Evolutionary conservation across 2,329 filamentous ascomycete species (phyloP), one percentile per base, ranked within the genome.

Genomic region (Trichocomaceae sp.): DNA sequence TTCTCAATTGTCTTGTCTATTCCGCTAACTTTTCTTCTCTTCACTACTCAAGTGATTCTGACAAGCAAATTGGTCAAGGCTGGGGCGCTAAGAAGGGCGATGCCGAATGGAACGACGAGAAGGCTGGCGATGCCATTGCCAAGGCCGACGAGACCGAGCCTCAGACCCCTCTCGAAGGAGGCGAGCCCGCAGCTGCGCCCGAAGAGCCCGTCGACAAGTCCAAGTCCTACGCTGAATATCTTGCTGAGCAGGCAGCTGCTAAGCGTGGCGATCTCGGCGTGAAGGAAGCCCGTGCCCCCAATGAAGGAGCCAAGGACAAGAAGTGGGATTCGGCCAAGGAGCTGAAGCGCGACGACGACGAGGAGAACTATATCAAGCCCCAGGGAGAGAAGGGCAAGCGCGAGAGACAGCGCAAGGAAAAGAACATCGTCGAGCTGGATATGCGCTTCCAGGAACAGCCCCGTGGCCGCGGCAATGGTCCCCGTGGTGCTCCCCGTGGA

Each of bases 281-380:
- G 64, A 81, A 85, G 66, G 82, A 88, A 68, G 81, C 90, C 69
- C 92, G 93, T 78, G 85, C 90, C 79, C 79, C 92, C 75, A 96
- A 97, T 80, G 91, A 96, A 80, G 91, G 91, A 69, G 82, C 79
- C 79, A 89, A 90, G 79, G 85, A 90, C 80, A 92, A 93, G 83
- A 93, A 96, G 83, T 96, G 91, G 88, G 88, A 87, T 67, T 80
- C 82, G 67, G 90, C 90, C 72, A 95, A 91, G 80, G 75, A 79
- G 60, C 65, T 83, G 65, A 66, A 72, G 66, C 79, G 77, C 62
- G 71, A 70, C 57, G 71, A 79, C 47, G 81, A 82, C 53, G 84
- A 90, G 66, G 84, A 87, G 65, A 69, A 72, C 62, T 96, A 88
- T 83, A 86, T 96, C 69, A 76, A 86, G 67, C 84, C 81, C 64